A percentile compares a stretch with the other conserved stretches of the same genome.
phyloP scores from a whole-genome alignment of 345 rosid species.

The Passiflora organensis region DNA sequence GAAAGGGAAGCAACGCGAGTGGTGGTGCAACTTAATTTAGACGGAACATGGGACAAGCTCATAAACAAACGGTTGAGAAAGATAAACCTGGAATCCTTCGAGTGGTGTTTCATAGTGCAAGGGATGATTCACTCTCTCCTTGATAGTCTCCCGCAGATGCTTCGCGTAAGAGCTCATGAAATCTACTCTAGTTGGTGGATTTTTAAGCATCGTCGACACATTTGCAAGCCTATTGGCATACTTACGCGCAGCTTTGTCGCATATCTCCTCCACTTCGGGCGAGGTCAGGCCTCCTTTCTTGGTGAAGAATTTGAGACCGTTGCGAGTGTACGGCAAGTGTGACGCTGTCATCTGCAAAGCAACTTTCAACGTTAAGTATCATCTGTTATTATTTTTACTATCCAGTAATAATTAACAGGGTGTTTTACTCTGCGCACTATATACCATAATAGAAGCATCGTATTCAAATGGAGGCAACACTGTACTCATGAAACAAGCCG shows the following conservation, averaged over 20 bases:
- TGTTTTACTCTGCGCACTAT: background rate
- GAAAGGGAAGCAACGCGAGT: no score
- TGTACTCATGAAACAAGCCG: constrained; percentile 95
- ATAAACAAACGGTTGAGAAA: background rate
- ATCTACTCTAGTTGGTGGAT: constrained; percentile 45
- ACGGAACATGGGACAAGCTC: no score
- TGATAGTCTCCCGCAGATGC: constrained; percentile 63
- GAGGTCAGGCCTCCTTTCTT: constrained; percentile 86
- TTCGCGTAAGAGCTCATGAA: constrained; percentile 76
- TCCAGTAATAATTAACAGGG: background rate
- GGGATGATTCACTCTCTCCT: constrained; percentile 76
- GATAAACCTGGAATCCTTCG: constrained; percentile 60
- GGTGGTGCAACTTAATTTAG: no score
- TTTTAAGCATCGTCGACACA: constrained; percentile 51
- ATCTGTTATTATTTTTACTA: background rate
- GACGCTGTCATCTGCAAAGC: constrained; percentile 80
- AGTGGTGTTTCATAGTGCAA: constrained; percentile 75
- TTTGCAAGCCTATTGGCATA: constrained; percentile 58
- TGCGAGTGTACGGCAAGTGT: constrained; percentile 87
- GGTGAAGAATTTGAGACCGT: constrained; percentile 85
- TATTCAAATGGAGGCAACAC: constrained; percentile 59
- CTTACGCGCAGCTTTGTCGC: constrained; percentile 63
- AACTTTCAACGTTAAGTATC: background rate
- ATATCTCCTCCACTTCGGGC: constrained; percentile 75
- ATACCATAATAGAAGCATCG: constrained; percentile 88